These are phyloP conservation scores for Erigeron canadensis DNA, from an alignment of 129 eudicot species.

Conservation along the genomic window DNA sequence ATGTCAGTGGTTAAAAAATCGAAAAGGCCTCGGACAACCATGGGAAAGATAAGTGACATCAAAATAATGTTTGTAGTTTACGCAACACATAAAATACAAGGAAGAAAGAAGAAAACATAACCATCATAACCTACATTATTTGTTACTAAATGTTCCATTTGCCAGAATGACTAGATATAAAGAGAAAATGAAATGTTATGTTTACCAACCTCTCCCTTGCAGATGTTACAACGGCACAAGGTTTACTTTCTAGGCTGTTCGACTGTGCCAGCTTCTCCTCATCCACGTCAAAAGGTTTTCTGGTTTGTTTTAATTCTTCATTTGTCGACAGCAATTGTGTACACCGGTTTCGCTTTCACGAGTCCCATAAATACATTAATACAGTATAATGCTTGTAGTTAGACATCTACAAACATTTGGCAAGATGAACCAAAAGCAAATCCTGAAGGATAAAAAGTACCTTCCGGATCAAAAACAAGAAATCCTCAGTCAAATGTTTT, in stretches of 20 bases:
- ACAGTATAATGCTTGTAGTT: background rate
- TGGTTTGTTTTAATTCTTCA: constrained; percentile 94
- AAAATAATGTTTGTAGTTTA: background rate
- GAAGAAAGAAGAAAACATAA: background rate
- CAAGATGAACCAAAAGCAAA: constrained; percentile 4
- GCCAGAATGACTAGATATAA: background rate
- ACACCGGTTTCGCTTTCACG: constrained; percentile 75
- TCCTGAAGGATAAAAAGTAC: constrained; percentile 26
- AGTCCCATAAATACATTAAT: constrained; percentile 46
- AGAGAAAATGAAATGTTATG: background rate
- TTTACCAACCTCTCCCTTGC: background rate
- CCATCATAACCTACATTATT: background rate
- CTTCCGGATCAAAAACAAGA: constrained; percentile 88
- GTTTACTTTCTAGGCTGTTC: background rate
- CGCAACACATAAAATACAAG: background rate
- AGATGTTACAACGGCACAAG: background rate
- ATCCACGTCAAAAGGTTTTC: constrained; percentile 81
- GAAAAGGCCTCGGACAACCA: too few relatives aligned
- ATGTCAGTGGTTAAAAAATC: too few relatives aligned
- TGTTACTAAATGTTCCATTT: background rate
- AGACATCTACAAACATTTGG: background rate
- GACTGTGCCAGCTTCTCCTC: constrained; percentile 42
- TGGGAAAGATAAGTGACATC: too few relatives aligned
- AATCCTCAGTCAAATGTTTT: constrained; percentile 93
- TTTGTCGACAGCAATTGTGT: constrained; percentile 84